Evolutionary conservation across 768 basidiomycete species (phyloP).

Genomic region (Amanita polypyramis): DNA sequence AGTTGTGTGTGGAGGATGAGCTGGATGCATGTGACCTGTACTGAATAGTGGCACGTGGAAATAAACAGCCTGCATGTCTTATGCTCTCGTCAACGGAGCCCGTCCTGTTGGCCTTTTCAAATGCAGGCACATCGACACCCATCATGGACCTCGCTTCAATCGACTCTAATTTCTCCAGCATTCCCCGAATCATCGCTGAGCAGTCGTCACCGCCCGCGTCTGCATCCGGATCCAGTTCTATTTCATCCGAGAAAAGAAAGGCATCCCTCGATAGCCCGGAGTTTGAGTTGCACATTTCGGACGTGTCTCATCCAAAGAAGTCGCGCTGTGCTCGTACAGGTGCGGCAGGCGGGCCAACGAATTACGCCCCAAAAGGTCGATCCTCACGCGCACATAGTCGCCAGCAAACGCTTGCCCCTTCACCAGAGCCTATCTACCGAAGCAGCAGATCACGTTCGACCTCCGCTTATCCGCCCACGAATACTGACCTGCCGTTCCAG

Average conservation of each 20-base stretch:
- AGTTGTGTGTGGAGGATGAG: constrained; percentile 14
- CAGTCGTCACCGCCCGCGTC: not conserved
- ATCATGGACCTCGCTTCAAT: constrained; percentile 1
- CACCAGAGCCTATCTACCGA: constrained; percentile 46
- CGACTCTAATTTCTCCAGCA: constrained; percentile 1
- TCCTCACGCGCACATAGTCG: constrained; percentile 36
- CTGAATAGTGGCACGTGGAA: not conserved
- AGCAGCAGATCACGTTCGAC: constrained; percentile 57
- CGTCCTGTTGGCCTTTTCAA: not conserved
- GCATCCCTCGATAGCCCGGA: not conserved
- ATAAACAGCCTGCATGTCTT: not conserved
- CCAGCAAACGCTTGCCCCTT: constrained; percentile 28
- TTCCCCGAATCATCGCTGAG: not conserved
- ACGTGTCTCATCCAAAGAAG: not conserved
- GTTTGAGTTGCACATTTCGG: not conserved
- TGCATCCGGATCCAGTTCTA: not conserved
- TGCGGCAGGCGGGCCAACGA: constrained; percentile 17
- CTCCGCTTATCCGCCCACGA: constrained; percentile 35
- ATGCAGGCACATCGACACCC: not conserved
- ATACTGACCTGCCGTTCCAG: constrained; percentile 23
- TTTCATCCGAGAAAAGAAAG: constrained; percentile 5
- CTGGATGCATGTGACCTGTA: not conserved
- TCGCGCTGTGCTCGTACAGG: not conserved
- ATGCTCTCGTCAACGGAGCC: constrained; percentile 2
- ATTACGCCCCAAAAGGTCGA: constrained; percentile 23